A percentile compares a stretch with the other conserved stretches of the same genome.
These are phyloP conservation scores for Sequoia sempervirens DNA, from an alignment of 75 land plant species.

Conservation along the genomic window DNA sequence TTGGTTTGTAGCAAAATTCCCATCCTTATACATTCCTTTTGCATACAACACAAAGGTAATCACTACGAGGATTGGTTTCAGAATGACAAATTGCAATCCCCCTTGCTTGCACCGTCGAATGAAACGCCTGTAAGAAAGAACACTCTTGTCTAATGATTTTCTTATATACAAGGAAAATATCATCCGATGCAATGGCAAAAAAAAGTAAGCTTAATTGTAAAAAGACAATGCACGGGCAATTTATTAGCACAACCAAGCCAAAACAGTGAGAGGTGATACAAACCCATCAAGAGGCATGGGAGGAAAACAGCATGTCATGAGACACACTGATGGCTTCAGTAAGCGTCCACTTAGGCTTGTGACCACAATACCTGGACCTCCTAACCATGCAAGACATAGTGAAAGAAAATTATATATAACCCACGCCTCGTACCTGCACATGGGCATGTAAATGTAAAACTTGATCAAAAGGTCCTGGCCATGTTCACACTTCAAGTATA, in stretches of 20 bases:
- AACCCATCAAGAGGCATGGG: conserved; percentile 54
- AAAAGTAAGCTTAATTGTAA: not conserved
- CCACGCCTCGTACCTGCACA: conserved; percentile 54
- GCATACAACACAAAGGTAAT: conserved; percentile 38
- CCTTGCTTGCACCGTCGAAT: conserved; percentile 52
- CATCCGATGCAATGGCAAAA: not conserved
- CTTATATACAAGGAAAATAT: not conserved
- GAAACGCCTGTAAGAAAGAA: conserved; percentile 29
- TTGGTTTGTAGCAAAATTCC: conserved; percentile 28
- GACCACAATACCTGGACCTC: conserved; percentile 48
- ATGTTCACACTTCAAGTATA: not conserved
- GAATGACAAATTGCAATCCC: conserved; percentile 40
- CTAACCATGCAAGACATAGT: conserved; percentile 51
- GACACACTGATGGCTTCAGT: conserved; percentile 40
- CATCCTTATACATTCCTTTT: conserved; percentile 30
- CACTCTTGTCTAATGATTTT: not conserved
- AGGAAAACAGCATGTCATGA: conserved; percentile 48
- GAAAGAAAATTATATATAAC: conserved; percentile 58
- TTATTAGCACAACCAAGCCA: not conserved
- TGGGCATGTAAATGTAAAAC: not conserved
- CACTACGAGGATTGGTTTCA: conserved; percentile 41
- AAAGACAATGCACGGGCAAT: not conserved
- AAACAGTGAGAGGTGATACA: not conserved
- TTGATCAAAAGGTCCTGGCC: not conserved
- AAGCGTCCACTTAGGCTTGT: conserved; percentile 33